Evolutionary conservation across 352 stramenopile species (phyloP), one percentile per base, ranked within the genome.

Genomic region (Phytophthora idaei): DNA sequence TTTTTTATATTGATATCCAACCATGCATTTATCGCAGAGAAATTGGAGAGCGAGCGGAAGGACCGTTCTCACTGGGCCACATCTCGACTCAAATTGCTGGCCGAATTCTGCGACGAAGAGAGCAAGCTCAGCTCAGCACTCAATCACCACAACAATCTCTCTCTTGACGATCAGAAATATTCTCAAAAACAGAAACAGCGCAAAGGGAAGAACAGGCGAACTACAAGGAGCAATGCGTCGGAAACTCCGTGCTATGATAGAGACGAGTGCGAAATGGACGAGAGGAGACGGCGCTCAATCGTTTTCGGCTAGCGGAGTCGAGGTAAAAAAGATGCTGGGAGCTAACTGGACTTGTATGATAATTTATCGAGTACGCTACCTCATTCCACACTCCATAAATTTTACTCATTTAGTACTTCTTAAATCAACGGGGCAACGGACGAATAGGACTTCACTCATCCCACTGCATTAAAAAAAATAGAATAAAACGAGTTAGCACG

Each of bases 101-200:
- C 83, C 12, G 82, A 92, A 61, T 93, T 93, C 57, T 93, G 85
- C 31, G 85, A 93, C 53, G 85, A 92, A 77, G 85, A 92, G 55
- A 90, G 76, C 77, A 92, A 90, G 50, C 66, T 93, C 55, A 76
- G 65, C 41, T 78, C 69, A 11, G 65, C 64, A 37, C 53, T 83
- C 6, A 67, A 56, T 36, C 60, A 59, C 29, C 61, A 60, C 11
- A 41, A 28, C 41, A 36, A 48, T 44, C 14, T 56, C n/a, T 58
- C 37, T 28, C 5, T 34, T 39, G 49, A 71, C 46, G 27, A 58
- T n/a, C 29, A 37, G 45, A 32, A 37, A 46, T 50, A 21, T 44
- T 27, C 34, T 53, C 37, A 42, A 39, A 47, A 60, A n/a, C 42
- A 66, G 5, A 55, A 55, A 53, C 49, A 39, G 21, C 21, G 21